Evolutionary conservation across 768 basidiomycete genomes (phyloP), one percentile per base, ranked within the genome.

Genomic region (Lentinula aciculospora): DNA sequence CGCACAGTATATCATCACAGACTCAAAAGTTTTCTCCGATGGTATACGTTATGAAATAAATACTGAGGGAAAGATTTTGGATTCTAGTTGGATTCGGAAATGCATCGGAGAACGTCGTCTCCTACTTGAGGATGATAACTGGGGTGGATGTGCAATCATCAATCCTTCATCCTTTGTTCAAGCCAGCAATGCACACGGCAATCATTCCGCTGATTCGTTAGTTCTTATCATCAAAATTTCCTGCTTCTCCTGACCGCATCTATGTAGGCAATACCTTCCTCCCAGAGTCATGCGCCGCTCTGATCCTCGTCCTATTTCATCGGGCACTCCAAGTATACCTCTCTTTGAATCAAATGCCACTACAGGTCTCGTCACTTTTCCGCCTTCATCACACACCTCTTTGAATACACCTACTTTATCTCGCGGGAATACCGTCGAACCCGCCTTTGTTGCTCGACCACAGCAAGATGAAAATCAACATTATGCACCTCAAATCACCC

Each of bases 41-140:
- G 8, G 4, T 21, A 7, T 19, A 12, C 32, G 34, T 27, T 17
- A 42, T 15, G n/a, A 49, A 55, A 68, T 74, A 17, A 68, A 70
- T 42, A 70, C 70, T 8, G 76, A 72, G 73, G 65, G 68, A 17
- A 63, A 67, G 27, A 77, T 86, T 9, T 71, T 88, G 56, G 71
- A 80, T 47, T 73, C 76, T 61, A 60, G 62, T 2, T 90, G 88
- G 88, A 80, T 75, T 40, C 66, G 69, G 31, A 72, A 68, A 58
- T 85, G 74, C 29, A 62, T 81, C 37, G 62, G 72, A 42, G 72
- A 70, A 8, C 76, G 76, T 44, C 74, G 65, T 42, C 72, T 78
- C 28, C 69, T 86, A 34, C 72, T 76, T 13, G 76, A 71, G 44
- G 65, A 67, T 15, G 83, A 86, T 50, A 66, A 73, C 13, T 86